Evolutionary conservation across 2,329 filamentous ascomycete genomes (phyloP), one percentile per base, ranked within the genome.

Genomic region (Dissoconium aciculare): DNA sequence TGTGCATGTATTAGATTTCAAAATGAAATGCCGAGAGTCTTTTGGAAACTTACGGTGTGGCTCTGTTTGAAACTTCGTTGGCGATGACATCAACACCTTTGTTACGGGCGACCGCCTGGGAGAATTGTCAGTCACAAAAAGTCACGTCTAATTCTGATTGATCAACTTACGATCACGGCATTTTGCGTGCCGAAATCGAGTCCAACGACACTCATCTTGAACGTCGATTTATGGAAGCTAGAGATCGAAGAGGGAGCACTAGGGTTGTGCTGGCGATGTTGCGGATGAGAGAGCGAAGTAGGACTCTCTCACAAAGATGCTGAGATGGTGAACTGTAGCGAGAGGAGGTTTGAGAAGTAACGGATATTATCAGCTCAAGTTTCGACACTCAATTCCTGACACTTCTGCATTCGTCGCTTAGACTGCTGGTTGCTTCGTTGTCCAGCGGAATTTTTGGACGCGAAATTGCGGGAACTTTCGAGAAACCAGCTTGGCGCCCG

Each of bases 41-140:
- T 31, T 52, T 47, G 34, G 39, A 31, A 27, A 77, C 84, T 70
- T 81, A 94, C 82, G 89, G 89, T 49, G 89, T 98, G 39, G 83
- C 76, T 62, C 89, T 78, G 71, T 98, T 95, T 46, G 89, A 98
- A 50, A 95, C 89, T 64, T 98, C 89, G 69, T 98, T 98, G 66
- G 83, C 79, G 57, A 98, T 92, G 58, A 98, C 89, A 69, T 98
- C 89, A 60, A 98, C 89, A 65, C 89, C 89, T 59, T 91, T 85
- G 64, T 95, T 95, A 60, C 89, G 76, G 56, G 89, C 89, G 60
- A 95, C 87, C 58, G 87, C 87, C 46, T 48, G 30, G 24, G 9
- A 9, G 10, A 8, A 5, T 5, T 25, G 39, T 46, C 30, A 45
- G 45, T 32, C 11, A n/a, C 14, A 17, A 9, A n/a, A 25, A 19